Evolutionary conservation across 768 basidiomycete genomes (phyloP), one percentile per base, ranked within the genome.

Genomic region (Leccinum variicolor): DNA sequence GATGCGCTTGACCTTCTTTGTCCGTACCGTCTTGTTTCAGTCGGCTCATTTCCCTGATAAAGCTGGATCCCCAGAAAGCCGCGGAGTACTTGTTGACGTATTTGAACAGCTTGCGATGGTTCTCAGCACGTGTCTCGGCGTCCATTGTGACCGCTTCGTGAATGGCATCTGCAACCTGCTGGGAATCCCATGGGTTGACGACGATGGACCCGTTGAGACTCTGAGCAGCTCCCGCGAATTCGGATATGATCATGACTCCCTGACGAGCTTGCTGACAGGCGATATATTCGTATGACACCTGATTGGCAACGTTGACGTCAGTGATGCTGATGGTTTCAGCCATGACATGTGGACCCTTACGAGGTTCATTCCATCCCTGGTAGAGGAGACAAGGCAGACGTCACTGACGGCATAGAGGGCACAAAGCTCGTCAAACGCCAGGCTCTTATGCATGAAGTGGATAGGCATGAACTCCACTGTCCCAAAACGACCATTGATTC

Each of bases 381-480:
- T 99, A 71, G 87, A 90, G 21, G 92, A 92, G 58, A 99, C 93
- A 54, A 99, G 77, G 71, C 96, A 98, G 34, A 95, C 96, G 68
- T 98, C 97, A 68, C 91, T 92, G 66, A 98, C 82, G 21, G 96
- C 94, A 69, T 98, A 99, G 54, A 99, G 82, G n/a, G 97, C 97
- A 58, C 94, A 95, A 8, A 99, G 82, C 69, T 99, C 97, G 69
- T 97, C 92, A 68, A 98, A 95, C 0, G 86, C 76, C 53, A 98
- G 78, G 62, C 86, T 89, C 75, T 95, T 95, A 82, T 98, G 96
- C 92, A 98, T 93, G 74, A 97, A 98, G 74, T 98, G 97, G 59
- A 99, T 98, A 6, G 97, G 97, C 93, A 98, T 97, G 72, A 96
- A 98, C 65, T 99, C 97, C 69, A 98, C 94, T 1, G 97, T 98